Percentiles rank a stretch among this genome's conserved stretches.
Conservation (phyloP, 2,329 filamentous ascomycete species). For the Trichoderma koningiopsis region DNA sequence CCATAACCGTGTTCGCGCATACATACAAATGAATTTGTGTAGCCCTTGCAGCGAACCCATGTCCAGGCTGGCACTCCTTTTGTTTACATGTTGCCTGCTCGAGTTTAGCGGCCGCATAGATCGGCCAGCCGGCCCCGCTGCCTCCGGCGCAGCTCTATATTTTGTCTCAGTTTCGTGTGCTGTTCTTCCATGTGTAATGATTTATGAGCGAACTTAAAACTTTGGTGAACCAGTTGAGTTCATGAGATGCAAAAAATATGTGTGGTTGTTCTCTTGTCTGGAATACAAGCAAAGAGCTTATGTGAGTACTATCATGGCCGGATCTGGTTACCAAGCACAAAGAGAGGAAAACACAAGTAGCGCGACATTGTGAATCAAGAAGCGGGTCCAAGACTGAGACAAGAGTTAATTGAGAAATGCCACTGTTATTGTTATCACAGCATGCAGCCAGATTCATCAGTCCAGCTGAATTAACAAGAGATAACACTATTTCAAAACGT, state of each 20-base stretch:
- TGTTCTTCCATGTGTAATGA: not conserved
- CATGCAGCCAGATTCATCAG: not conserved
- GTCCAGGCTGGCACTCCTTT: slow-evolving; percentile 26
- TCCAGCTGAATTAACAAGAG: not conserved
- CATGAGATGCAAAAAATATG: not conserved
- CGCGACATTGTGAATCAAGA: not conserved
- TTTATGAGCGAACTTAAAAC: not conserved
- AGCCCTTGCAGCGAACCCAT: slow-evolving; percentile 14
- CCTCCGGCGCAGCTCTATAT: slow-evolving; percentile 30
- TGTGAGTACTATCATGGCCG: not conserved
- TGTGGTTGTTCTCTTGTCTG: not conserved
- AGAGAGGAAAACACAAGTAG: not conserved
- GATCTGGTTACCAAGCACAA: not conserved
- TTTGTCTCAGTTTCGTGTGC: not conserved
- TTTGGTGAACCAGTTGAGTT: not conserved
- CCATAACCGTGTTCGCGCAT: slow-evolving; percentile 5
- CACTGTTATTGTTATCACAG: not conserved
- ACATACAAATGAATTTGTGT: not conserved
- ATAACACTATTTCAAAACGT: not conserved
- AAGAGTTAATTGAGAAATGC: not conserved
- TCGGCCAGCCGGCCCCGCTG: slow-evolving; percentile 31
- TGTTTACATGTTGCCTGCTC: slow-evolving; percentile 53
- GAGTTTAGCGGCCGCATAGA: slow-evolving; percentile 39
- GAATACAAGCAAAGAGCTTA: not conserved
- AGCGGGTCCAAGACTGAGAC: not conserved